Evolutionary conservation across 2,329 filamentous ascomycete genomes (phyloP).

Genomic region (Exophiala mesophila): DNA sequence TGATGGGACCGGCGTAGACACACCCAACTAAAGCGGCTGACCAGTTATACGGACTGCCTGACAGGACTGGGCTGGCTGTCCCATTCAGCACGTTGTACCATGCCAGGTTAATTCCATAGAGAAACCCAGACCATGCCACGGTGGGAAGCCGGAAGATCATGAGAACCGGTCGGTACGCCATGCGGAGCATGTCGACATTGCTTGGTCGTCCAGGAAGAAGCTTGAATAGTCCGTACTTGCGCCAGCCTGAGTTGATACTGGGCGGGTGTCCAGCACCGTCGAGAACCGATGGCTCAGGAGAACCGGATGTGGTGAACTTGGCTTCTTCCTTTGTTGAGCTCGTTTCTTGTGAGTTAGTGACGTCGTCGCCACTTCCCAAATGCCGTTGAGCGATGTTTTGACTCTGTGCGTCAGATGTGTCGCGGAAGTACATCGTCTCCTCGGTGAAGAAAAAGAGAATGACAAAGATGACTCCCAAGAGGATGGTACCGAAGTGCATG

Average conservation of each 20-base stretch:
- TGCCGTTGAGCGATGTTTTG: neutral
- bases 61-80: slow-evolving; percentile 29
- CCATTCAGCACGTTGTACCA: slow-evolving; percentile 33
- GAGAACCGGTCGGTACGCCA: slow-evolving; percentile 15
- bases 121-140: slow-evolving; percentile 38
- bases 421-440: slow-evolving; percentile 17
- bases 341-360: neutral
- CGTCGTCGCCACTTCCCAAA: neutral
- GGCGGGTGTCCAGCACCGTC: neutral
- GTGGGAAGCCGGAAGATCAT: slow-evolving; percentile 31
- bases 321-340: slow-evolving; percentile 1
- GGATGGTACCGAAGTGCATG: slow-evolving; percentile 14
- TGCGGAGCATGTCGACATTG: slow-evolving; percentile 3
- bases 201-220: slow-evolving; percentile 3
- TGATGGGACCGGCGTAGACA: slow-evolving; percentile 24
- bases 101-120: slow-evolving; percentile 35
- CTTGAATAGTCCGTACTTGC: slow-evolving; percentile 5
- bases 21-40: slow-evolving; percentile 28
- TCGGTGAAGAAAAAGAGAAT: slow-evolving; percentile 21
- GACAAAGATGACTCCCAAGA: slow-evolving; percentile 10
- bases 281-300: neutral
- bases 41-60: slow-evolving; percentile 28
- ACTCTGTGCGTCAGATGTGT: neutral
- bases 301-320: neutral
- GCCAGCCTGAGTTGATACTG: slow-evolving; percentile 1